Evolutionary conservation across 495 filamentous ascomycete species (phyloP).

Genomic region (Neurospora discreta): DNA sequence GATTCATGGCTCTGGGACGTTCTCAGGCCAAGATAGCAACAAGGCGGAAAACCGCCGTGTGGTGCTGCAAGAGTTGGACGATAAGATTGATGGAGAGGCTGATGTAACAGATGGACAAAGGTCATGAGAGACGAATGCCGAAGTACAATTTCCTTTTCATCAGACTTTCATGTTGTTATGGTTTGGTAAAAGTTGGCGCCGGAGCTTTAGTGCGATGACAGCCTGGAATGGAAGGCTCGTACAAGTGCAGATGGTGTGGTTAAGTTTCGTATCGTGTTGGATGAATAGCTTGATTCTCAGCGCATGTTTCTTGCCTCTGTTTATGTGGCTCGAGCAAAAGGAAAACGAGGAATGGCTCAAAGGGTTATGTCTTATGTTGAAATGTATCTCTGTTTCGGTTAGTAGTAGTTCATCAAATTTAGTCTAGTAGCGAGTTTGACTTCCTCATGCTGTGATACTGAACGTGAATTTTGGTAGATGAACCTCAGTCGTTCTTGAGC

Average conservation of each 20-base stretch:
- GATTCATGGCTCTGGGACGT: background rate
- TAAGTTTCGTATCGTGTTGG: background rate
- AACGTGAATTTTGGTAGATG: background rate
- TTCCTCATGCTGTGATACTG: background rate
- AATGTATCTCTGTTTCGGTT: background rate
- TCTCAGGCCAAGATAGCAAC: background rate
- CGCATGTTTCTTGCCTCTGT: background rate
- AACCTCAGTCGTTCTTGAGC: background rate
- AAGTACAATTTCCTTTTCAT: background rate
- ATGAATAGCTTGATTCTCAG: background rate
- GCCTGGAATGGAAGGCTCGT: background rate
- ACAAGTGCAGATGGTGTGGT: background rate
- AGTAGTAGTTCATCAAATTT: background rate
- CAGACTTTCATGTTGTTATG: background rate
- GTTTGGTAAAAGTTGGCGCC: background rate
- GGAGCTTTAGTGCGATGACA: background rate
- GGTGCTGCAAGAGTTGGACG: background rate
- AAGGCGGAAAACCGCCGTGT: background rate
- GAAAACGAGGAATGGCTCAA: background rate
- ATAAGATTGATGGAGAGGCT: background rate
- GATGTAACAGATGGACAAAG: background rate
- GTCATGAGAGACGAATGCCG: background rate
- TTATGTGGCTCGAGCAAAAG: background rate
- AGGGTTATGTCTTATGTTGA: background rate
- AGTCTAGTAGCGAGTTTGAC: background rate